Conservation (phyloP, 2,329 filamentous ascomycete genomes). For the Trichoderma afroharzianum region DNA sequence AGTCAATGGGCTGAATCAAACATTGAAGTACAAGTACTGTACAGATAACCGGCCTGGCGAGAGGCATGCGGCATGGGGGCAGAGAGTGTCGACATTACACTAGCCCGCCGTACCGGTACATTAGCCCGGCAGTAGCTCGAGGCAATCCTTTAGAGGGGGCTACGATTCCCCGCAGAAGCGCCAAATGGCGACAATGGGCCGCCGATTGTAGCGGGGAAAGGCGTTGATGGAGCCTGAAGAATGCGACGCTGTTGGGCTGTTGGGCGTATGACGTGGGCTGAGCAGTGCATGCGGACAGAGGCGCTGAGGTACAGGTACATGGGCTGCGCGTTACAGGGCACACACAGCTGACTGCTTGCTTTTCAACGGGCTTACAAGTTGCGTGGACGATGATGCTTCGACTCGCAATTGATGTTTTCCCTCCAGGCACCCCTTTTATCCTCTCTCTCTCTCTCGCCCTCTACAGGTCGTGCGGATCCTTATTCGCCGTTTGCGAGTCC, state of each 20-base stretch:
- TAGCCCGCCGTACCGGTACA: constrained; percentile 1
- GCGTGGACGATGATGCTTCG: background rate
- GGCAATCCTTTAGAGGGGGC: constrained; percentile 4
- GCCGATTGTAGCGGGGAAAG: background rate
- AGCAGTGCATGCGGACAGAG: background rate
- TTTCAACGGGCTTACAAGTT: background rate
- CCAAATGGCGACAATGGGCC: background rate
- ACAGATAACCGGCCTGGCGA: background rate
- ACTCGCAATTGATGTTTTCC: background rate
- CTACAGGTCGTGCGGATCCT: background rate
- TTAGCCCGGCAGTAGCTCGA: constrained; percentile 8
- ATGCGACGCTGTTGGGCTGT: background rate
- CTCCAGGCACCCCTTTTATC: background rate
- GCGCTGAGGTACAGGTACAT: background rate
- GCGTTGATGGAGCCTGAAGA: background rate
- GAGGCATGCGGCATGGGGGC: background rate
- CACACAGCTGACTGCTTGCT: background rate
- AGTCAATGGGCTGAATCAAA: background rate
- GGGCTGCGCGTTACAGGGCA: background rate
- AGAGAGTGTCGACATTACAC: background rate
- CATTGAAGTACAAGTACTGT: background rate
- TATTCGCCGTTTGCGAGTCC: background rate
- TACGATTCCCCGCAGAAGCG: constrained; percentile 3
- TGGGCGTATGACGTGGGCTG: constrained; percentile 11
- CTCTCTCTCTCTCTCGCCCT: background rate